These are phyloP conservation scores for Pleurotus ostreatus DNA, from an alignment of 768 basidiomycete genomes.

Conservation along the genomic window DNA sequence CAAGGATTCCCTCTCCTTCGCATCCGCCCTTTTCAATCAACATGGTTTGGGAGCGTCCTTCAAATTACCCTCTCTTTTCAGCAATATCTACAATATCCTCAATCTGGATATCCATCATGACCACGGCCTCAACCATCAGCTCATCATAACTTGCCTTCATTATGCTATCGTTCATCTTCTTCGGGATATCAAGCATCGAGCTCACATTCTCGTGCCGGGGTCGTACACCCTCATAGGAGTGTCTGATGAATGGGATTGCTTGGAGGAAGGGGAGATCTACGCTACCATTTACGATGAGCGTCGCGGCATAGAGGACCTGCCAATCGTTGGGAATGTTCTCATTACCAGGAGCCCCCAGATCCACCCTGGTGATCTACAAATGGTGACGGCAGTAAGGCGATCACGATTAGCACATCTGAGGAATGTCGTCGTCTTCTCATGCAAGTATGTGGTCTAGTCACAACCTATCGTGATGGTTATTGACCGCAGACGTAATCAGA, in stretches of 20 bases:
- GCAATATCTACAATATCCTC: conserved; percentile 27
- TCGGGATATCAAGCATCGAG: conserved; percentile 48
- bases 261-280: conserved; percentile 44
- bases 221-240: conserved; percentile 51
- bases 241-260: conserved; percentile 44
- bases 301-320: conserved; percentile 14
- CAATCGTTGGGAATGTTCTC: conserved; percentile 33
- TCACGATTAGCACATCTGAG: conserved; percentile 33
- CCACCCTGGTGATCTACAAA: conserved; percentile 45
- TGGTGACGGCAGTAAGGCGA: conserved; percentile 37
- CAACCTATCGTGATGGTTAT: no score
- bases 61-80: conserved; percentile 38
- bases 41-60: conserved; percentile 45
- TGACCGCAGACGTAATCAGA: conserved; percentile 16
- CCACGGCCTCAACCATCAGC: conserved; percentile 20
- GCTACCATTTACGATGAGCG: conserved; percentile 34
- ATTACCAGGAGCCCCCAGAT: conserved; percentile 51
- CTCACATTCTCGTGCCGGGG: conserved; percentile 44
- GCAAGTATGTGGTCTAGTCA: conserved; percentile 27
- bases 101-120: conserved; percentile 20
- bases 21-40: conserved; percentile 34
- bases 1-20: conserved; percentile 26
- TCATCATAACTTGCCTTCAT: conserved; percentile 32
- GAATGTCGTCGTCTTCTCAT: conserved; percentile 49
- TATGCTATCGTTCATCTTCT: conserved; percentile 41